phyloP scores from a whole-genome alignment of 352 stramenopile species.

The Blastocystis sp. region DNA sequence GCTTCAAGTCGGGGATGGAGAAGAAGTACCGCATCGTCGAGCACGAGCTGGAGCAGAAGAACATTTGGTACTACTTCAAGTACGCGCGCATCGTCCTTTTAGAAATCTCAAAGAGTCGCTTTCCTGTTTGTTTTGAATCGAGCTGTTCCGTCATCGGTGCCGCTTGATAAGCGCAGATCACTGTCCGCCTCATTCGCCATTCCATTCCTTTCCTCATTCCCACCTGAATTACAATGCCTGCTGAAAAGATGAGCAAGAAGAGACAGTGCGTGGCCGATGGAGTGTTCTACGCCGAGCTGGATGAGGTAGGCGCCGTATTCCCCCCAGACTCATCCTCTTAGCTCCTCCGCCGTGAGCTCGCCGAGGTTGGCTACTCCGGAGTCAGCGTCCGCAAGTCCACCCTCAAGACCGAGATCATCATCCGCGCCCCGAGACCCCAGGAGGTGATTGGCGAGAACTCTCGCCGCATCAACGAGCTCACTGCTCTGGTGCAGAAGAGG shows the following conservation, averaged over 20 bases:
- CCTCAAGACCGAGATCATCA: no score
- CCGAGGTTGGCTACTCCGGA: conserved; percentile 66
- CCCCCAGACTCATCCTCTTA: conserved; percentile 3
- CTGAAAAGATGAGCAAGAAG: conserved; percentile 90
- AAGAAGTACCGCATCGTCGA: not conserved
- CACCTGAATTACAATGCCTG: conserved; percentile 48
- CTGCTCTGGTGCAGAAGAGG: no score
- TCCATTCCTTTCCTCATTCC: conserved; percentile 39
- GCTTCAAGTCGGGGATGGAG: conserved; percentile 9
- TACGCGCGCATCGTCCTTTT: conserved; percentile 67
- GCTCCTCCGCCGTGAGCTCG: conserved; percentile 92
- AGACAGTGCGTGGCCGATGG: conserved; percentile 88
- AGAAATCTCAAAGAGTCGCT: conserved; percentile 7
- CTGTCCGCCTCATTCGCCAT: not conserved
- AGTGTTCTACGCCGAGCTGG: conserved; percentile 71
- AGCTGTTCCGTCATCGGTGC: not conserved
- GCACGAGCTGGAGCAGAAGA: conserved; percentile 40
- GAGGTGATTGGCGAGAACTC: no score
- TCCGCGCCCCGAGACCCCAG: no score
- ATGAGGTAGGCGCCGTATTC: conserved; percentile 91
- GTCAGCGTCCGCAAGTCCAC: no score
- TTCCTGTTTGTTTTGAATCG: conserved; percentile 9
- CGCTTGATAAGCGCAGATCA: not conserved
- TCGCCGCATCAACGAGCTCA: no score
- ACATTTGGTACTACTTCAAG: conserved; percentile 63